Conservation (phyloP, 2,329 filamentous ascomycete species). For the Talaromyces sp. region DNA sequence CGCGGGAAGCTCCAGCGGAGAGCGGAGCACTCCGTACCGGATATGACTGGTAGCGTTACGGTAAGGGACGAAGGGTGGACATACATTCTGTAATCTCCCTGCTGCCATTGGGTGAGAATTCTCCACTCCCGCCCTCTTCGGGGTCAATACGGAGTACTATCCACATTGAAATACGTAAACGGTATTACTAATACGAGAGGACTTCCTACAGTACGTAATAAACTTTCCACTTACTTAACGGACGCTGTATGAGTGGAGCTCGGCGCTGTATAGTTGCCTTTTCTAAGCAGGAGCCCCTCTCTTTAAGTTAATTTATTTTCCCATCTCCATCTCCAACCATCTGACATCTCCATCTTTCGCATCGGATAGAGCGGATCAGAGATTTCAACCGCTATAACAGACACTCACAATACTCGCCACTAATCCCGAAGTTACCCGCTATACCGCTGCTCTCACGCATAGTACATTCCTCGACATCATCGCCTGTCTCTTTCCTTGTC, state of each 20-base stretch:
- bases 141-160: not conserved
- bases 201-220: not conserved
- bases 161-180: not conserved
- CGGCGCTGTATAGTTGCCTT: not conserved
- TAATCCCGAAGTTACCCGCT: not conserved
- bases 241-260: constrained; percentile 1
- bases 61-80: constrained; percentile 4
- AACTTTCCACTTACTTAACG: constrained; percentile 1
- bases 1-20: constrained; percentile 9
- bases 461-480: not conserved
- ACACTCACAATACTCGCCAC: not conserved
- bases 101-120: not conserved
- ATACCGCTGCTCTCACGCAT: constrained; percentile 14
- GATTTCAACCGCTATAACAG: not conserved
- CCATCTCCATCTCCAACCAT: constrained; percentile 9
- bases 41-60: not conserved
- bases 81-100: not conserved
- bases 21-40: constrained; percentile 10
- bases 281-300: not conserved
- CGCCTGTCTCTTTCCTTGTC: not conserved
- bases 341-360: constrained; percentile 5
- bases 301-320: not conserved
- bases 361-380: constrained; percentile 2
- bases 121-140: constrained; percentile 1
- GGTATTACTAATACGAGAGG: not conserved